A percentile compares a stretch with the other conserved stretches of the same genome.
Conservation (phyloP, 192 early-diverging fungal genomes). For the Funneliformis mosseae region DNA sequence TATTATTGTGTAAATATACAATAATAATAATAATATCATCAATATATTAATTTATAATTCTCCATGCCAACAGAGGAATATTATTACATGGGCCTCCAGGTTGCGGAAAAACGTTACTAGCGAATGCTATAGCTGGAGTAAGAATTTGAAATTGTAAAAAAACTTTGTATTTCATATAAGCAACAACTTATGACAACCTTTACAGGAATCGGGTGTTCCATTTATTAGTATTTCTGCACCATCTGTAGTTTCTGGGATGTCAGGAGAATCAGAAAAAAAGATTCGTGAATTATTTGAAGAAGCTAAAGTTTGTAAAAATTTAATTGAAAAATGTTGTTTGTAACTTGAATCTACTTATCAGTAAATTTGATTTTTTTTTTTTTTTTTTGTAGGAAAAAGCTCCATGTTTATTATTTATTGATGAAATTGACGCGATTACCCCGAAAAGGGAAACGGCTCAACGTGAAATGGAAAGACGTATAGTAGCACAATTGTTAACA, state of each 20-base stretch:
- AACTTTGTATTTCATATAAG: neutral
- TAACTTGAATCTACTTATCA: too few relatives aligned
- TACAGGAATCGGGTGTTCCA: slow-evolving; percentile 81
- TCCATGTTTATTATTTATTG: slow-evolving; percentile 93
- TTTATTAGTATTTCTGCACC: slow-evolving; percentile 95
- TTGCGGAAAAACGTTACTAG: slow-evolving; percentile 94
- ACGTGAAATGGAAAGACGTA: slow-evolving; percentile 93
- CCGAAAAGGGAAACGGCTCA: slow-evolving; percentile 89
- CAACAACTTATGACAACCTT: neutral
- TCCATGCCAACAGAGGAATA: slow-evolving; percentile 65
- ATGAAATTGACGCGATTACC: slow-evolving; percentile 98
- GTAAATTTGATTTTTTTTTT: too few relatives aligned
- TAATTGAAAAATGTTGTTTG: neutral
- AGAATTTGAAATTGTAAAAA: neutral
- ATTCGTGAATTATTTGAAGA: slow-evolving; percentile 98
- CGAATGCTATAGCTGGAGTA: slow-evolving; percentile 94
- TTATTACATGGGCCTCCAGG: slow-evolving; percentile 96
- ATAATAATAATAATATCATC: neutral
- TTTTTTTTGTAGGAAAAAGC: slow-evolving; percentile 57
- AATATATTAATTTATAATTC: neutral
- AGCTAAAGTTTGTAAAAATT: slow-evolving; percentile 58
- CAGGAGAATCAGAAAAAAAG: slow-evolving; percentile 98
- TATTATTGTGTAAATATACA: too few relatives aligned
- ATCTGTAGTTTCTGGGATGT: slow-evolving; percentile 95
- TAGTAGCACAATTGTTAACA: slow-evolving; percentile 95